Evolutionary conservation across 345 rosid genomes (phyloP), one percentile per base, ranked within the genome.

Genomic region (Brassica nigra): DNA sequence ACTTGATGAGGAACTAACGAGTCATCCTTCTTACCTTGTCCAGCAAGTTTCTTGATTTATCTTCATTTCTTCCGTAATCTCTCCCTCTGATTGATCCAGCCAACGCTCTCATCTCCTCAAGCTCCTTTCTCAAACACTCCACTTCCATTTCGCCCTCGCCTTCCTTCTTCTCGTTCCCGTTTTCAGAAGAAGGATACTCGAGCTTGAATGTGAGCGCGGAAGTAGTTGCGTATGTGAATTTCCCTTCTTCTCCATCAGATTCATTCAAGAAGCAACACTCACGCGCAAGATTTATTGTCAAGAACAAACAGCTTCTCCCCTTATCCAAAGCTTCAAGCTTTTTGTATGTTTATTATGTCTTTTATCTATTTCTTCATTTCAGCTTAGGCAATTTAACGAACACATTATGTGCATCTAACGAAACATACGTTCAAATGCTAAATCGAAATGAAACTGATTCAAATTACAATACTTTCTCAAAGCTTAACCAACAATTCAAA

Each of bases 171-270:
- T 23, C 27, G 27, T 23, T 23, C 27, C 11, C 42, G 3, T 37
- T 37, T 37, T 1, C 2, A 37, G 42, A 44, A 44, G 64, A 75
- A 47, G 66, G 23, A 58, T 39, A 57, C 36, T 39, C 57, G 15
- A 39, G 52, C n/a, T 58, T 12, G 28, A 78, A 78, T n/a, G 42
- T 78, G 15, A 71, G 1, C 23, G 70, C 36, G 58, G 76, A 54
- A 16, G 71, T 27, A 49, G 61, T 20, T 36, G 4, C 55, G 66
- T 64, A 65, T 54, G 47, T 61, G 6, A 49, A 63, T 29, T 64
- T 23, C 27, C 27, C 98, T 37, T 82, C 83, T 76, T 86, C 85
- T 3, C 92, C 95, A 54, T 88, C 88, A 9, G 85, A 73, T 62
- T 44, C 80, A 57, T 76, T 87, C 18, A 70, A 31, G 59, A 88